Evolutionary conservation across 2,329 filamentous ascomycete species (phyloP).

Genomic region (Pseudogymnoascus sp.): DNA sequence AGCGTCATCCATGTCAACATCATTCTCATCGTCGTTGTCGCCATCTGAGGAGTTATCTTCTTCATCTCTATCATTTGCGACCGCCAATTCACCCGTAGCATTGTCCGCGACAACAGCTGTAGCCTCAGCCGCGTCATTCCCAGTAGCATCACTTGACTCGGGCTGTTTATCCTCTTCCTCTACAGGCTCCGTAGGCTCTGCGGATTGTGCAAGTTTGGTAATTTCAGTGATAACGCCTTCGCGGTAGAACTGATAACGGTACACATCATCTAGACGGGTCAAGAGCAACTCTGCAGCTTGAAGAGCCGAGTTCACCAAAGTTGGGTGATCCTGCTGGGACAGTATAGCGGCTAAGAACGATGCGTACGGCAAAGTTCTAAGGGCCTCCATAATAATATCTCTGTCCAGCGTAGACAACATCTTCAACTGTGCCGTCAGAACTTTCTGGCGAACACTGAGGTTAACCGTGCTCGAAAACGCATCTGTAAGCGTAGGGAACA

Average conservation of each 20-base stretch:
- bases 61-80: constrained; percentile 25
- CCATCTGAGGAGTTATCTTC: constrained; percentile 46
- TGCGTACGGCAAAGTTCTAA: constrained; percentile 84
- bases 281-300: constrained; percentile 86
- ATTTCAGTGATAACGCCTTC: constrained; percentile 95
- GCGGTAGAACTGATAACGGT: constrained; percentile 92
- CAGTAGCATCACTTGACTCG: constrained; percentile 13
- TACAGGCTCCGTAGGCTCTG: constrained; percentile 13
- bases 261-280: constrained; percentile 75
- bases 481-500: constrained; percentile 91
- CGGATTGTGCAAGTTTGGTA: constrained; percentile 58
- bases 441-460: constrained; percentile 86
- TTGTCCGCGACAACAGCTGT: constrained; percentile 14
- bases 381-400: constrained; percentile 72
- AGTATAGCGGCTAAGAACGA: constrained; percentile 93
- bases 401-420: constrained; percentile 95
- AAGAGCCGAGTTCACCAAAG: constrained; percentile 76
- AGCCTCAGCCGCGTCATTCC: constrained; percentile 18
- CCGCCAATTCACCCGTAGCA: constrained; percentile 24
- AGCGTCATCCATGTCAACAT: constrained; percentile 44
- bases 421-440: constrained; percentile 90
- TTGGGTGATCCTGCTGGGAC: constrained; percentile 87
- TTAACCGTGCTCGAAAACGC: constrained; percentile 98
- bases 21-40: constrained; percentile 42
- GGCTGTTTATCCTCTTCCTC: constrained; percentile 15